Evolutionary conservation across 1,284 basidiomycete species (phyloP).

Genomic region (Cryptococcus sp.): DNA sequence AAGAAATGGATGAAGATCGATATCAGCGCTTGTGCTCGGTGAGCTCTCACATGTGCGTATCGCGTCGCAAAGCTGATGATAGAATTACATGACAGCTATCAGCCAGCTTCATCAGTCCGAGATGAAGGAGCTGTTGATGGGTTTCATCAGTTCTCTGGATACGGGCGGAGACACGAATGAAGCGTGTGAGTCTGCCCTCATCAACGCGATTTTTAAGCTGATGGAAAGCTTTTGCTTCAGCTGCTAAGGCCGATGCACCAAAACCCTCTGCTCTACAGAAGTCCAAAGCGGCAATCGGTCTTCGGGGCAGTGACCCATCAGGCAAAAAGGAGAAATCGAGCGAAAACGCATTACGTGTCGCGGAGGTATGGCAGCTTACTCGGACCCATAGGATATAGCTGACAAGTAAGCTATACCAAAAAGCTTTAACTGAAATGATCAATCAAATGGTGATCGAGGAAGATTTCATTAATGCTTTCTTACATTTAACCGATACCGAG

Average conservation of each 20-base stretch:
- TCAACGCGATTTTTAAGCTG: not conserved
- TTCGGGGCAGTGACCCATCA: slow-evolving; percentile 21
- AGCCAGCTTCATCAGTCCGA: slow-evolving; percentile 76
- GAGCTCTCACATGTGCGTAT: slow-evolving; percentile 36
- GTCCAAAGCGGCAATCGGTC: slow-evolving; percentile 34
- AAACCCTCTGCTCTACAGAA: slow-evolving; percentile 35
- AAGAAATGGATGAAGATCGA: slow-evolving; percentile 83
- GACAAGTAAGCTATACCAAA: slow-evolving; percentile 61
- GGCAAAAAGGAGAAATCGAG: slow-evolving; percentile 33
- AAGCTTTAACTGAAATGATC: slow-evolving; percentile 70
- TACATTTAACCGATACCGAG: slow-evolving; percentile 82
- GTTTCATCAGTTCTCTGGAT: slow-evolving; percentile 61
- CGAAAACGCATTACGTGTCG: slow-evolving; percentile 19
- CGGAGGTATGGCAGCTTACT: slow-evolving; percentile 56
- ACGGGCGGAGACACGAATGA: slow-evolving; percentile 63
- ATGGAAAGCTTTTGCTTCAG: slow-evolving; percentile 28
- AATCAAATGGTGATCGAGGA: slow-evolving; percentile 76
- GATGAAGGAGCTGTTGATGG: slow-evolving; percentile 66
- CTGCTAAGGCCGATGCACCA: slow-evolving; percentile 11
- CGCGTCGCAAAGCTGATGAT: not conserved
- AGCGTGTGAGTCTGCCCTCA: slow-evolving; percentile 24
- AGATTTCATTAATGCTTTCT: slow-evolving; percentile 83
- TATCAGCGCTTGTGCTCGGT: slow-evolving; percentile 86
- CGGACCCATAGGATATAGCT: not conserved
- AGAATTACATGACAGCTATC: slow-evolving; percentile 83